These are phyloP conservation scores for Phytophthora cactorum DNA, from an alignment of 352 stramenopile species.

Conservation along the genomic window DNA sequence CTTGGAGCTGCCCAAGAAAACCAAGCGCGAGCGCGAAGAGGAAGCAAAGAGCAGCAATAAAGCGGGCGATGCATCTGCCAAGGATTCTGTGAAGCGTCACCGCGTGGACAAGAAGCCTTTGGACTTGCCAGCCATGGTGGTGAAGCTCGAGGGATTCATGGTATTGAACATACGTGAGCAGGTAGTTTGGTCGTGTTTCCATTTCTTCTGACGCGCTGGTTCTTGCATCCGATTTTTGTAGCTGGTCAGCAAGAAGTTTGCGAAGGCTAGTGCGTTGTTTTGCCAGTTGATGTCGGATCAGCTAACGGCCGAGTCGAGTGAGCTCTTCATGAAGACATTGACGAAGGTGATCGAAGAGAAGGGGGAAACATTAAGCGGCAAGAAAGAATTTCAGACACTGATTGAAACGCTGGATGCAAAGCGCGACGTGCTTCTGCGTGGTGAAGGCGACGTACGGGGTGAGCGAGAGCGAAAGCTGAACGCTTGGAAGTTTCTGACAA, in stretches of 20 bases:
- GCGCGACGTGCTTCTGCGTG: constrained; percentile 31
- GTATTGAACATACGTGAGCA: constrained; percentile 19
- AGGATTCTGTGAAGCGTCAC: constrained; percentile 33
- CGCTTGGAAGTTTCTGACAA: constrained; percentile 59
- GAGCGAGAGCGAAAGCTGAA: constrained; percentile 32
- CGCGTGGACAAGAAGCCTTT: constrained; percentile 36
- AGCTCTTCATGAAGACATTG: constrained; percentile 56
- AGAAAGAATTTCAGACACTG: constrained; percentile 59
- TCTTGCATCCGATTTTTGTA: constrained; percentile 17
- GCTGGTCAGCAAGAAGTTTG: constrained; percentile 80
- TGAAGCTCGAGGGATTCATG: constrained; percentile 76
- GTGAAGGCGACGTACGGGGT: constrained; percentile 5
- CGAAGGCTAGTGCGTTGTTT: constrained; percentile 70
- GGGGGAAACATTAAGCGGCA: constrained; percentile 49
- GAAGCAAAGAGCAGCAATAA: constrained; percentile 13
- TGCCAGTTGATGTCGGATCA: constrained; percentile 52
- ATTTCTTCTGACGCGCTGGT: neutral
- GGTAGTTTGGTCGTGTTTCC: neutral
- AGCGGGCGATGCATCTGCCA: neutral
- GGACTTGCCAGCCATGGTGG: constrained; percentile 49
- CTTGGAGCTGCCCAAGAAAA: constrained; percentile 51
- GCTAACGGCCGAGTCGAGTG: constrained; percentile 41
- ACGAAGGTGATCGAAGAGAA: constrained; percentile 56
- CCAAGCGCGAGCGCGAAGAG: constrained; percentile 43
- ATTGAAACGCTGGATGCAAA: constrained; percentile 52